Percentiles rank a stretch among this genome's conserved stretches.
These are phyloP conservation scores for Perkinsus chesapeaki DNA, from an alignment of 169 alveolate species.

Conservation along the genomic window DNA sequence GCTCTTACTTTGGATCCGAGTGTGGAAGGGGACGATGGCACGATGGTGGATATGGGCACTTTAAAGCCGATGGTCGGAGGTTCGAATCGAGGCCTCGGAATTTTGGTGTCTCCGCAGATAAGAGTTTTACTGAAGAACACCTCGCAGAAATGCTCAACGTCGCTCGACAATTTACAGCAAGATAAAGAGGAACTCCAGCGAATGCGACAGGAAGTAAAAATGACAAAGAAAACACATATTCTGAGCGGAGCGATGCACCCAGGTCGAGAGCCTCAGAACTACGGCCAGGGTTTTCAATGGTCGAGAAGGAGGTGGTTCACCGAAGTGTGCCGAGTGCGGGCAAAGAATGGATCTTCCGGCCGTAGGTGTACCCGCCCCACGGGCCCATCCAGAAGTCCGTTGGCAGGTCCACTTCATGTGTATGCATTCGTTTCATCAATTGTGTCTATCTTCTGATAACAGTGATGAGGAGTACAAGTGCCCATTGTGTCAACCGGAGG, in stretches of 20 bases:
- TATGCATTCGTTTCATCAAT: not conserved
- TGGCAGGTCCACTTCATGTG: not conserved
- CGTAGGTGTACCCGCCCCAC: not conserved
- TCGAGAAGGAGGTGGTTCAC: not conserved
- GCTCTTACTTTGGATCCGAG: not conserved
- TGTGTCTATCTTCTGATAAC: not conserved
- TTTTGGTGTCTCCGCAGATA: not conserved
- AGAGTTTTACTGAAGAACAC: not conserved
- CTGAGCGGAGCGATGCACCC: not conserved
- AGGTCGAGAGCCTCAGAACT: not conserved
- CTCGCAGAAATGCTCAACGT: not conserved
- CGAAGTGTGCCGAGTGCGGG: not conserved
- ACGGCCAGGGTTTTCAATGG: not conserved
- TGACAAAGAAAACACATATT: too few relatives aligned
- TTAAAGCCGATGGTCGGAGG: not conserved
- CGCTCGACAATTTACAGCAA: not conserved
- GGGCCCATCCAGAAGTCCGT: not conserved
- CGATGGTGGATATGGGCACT: conserved; percentile 3
- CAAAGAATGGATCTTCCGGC: not conserved
- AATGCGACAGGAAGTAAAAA: not conserved
- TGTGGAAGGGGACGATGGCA: not conserved
- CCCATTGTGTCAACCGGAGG: not conserved
- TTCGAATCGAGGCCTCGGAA: not conserved
- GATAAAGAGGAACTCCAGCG: not conserved
- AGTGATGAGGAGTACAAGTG: not conserved